Conservation (phyloP, 805 yeast species). For the Candida xiaguanensis region DNA sequence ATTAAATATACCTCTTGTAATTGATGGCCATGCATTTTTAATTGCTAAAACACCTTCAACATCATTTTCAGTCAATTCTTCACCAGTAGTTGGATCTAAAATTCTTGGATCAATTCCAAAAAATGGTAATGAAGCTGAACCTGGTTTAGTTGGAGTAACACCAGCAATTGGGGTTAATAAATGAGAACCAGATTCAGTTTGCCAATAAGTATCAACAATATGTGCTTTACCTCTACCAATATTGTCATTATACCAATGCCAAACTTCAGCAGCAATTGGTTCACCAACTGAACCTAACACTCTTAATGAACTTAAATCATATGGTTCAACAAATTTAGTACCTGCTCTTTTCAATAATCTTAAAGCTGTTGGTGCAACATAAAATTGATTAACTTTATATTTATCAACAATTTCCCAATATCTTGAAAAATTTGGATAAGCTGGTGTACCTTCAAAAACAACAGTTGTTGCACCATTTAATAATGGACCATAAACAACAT, state of each 20-base stretch:
- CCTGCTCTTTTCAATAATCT: slow-evolving; percentile 90
- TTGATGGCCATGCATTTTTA: slow-evolving; percentile 94
- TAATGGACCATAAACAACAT: slow-evolving; percentile 92
- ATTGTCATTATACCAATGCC: slow-evolving; percentile 97
- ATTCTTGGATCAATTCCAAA: slow-evolving; percentile 90
- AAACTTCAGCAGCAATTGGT: slow-evolving; percentile 95
- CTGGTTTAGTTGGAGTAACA: slow-evolving; percentile 92
- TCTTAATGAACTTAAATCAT: slow-evolving; percentile 82
- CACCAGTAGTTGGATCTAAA: slow-evolving; percentile 90
- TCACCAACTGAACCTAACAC: slow-evolving; percentile 97
- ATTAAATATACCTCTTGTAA: slow-evolving; percentile 92
- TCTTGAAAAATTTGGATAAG: slow-evolving; percentile 91
- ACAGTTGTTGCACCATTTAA: slow-evolving; percentile 83
- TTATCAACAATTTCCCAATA: slow-evolving; percentile 95
- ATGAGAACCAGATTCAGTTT: slow-evolving; percentile 96
- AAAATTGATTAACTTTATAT: slow-evolving; percentile 90
- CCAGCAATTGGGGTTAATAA: slow-evolving; percentile 94
- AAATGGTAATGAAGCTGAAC: slow-evolving; percentile 94
- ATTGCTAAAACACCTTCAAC: slow-evolving; percentile 96
- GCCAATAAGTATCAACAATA: slow-evolving; percentile 97
- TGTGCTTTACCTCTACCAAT: slow-evolving; percentile 89
- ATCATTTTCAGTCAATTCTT: slow-evolving; percentile 78
- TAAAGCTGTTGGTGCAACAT: slow-evolving; percentile 97
- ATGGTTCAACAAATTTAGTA: slow-evolving; percentile 72
- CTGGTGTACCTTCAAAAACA: slow-evolving; percentile 96